These are phyloP conservation scores for Endoconidiophora laricicola DNA, from an alignment of 2,329 filamentous ascomycete genomes.

Conservation along the genomic window DNA sequence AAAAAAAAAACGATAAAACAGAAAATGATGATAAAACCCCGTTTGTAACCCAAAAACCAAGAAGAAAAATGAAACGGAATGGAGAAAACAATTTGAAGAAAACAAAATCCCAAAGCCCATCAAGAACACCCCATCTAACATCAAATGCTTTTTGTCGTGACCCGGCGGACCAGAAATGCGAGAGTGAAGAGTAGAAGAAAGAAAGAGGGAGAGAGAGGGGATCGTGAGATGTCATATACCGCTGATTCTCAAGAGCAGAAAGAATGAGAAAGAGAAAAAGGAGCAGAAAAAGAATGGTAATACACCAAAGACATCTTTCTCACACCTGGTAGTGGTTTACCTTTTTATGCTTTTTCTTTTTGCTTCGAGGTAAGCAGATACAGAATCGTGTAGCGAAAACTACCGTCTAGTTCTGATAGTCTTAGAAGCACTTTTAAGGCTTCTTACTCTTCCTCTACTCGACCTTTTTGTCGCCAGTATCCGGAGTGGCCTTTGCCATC, in stretches of 20 bases:
- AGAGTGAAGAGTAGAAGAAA: neutral
- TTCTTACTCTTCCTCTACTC: conserved; percentile 18
- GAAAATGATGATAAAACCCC: neutral
- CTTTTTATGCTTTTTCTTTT: no score
- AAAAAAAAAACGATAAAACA: neutral
- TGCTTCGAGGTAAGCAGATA: no score
- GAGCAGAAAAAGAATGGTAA: no score
- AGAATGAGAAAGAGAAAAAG: no score
- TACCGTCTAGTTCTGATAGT: no score
- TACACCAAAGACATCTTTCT: no score
- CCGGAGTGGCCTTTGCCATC: conserved; percentile 43
- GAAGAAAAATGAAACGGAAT: neutral
- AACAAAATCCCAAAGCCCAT: conserved; percentile 14
- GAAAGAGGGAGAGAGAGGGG: neutral
- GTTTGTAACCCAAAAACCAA: neutral
- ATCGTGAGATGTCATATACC: no score
- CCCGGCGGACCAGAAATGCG: neutral
- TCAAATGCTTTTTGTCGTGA: conserved; percentile 2
- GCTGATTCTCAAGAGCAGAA: no score
- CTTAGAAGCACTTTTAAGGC: no score
- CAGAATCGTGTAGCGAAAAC: no score
- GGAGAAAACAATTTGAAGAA: conserved; percentile 14
- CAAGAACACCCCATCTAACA: conserved; percentile 9
- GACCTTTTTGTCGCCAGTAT: conserved; percentile 30
- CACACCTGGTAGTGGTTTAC: no score